Conservation (phyloP, 768 basidiomycete species). For the Rhodotorula toruloides region DNA sequence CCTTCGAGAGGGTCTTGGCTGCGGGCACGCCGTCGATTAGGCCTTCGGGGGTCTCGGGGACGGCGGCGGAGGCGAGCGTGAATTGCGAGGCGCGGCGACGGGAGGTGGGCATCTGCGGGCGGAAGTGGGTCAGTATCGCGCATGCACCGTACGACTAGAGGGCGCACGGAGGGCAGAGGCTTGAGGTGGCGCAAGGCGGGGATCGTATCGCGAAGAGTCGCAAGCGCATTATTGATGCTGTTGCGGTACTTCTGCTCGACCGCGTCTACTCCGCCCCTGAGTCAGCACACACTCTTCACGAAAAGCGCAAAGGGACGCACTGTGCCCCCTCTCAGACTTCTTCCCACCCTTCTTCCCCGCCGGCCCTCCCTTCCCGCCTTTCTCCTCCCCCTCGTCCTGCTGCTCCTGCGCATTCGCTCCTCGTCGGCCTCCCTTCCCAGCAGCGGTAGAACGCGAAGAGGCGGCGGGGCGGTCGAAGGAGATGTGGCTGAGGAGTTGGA, state of each 20-base stretch:
- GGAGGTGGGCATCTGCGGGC: conserved; percentile 26
- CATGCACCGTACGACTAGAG: not conserved
- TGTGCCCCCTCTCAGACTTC: conserved; percentile 28
- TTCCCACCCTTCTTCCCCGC: conserved; percentile 8
- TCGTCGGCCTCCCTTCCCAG: not conserved
- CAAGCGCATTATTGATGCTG: conserved; percentile 40
- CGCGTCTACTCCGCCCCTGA: conserved; percentile 21
- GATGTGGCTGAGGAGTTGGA: conserved; percentile 17
- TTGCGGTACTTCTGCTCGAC: conserved; percentile 41
- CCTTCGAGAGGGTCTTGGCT: conserved; percentile 83
- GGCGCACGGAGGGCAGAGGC: conserved; percentile 33
- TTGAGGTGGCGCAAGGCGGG: conserved; percentile 40
- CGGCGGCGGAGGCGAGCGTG: conserved; percentile 37
- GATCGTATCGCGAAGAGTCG: conserved; percentile 37
- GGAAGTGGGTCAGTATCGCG: not conserved
- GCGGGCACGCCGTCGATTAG: conserved; percentile 89
- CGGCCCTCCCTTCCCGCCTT: too few relatives aligned
- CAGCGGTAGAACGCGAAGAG: not conserved
- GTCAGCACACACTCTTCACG: not conserved
- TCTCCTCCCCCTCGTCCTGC: conserved; percentile 5
- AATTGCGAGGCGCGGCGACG: conserved; percentile 40
- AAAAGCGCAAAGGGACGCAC: conserved; percentile 8
- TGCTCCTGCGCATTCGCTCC: not conserved
- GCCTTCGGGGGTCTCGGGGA: conserved; percentile 48
- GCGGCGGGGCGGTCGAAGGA: not conserved